Evolutionary conservation across 2,329 filamentous ascomycete genomes (phyloP), one percentile per base, ranked within the genome.

Genomic region (Neonectria faginata): DNA sequence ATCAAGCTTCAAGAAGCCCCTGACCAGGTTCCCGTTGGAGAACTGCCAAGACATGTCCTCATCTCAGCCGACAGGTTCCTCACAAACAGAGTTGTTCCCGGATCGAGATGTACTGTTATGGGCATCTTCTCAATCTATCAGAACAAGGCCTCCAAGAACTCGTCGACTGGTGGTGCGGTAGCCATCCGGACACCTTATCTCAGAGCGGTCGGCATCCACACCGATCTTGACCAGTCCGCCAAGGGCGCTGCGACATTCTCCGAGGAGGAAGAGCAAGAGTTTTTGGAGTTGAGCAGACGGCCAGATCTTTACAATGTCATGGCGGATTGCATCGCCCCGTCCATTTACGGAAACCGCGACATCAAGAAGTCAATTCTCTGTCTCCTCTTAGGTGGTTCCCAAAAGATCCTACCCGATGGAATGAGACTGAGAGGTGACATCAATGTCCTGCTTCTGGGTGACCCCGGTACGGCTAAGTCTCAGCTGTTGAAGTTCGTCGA

Each of bases 41-140:
- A 99, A 80, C 83, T 99, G 54, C 96, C 96, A 3, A 88, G 96
- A 45, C 96, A 99, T 74, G 97, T 99, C 50, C 87, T 98, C 66
- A 92, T 99, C 66, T 97, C 94, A 0, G 96, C 96, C n/a, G 96
- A 99, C 76, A 88, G 96, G 57, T 97, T 98, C 76, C 84, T 99
- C 51, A 96, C 95, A 11, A 99, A 99, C 77, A 89, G 94, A 56
- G 96, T 99, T 3, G 94, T 99, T 3, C 96, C 96, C 6, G 96
- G 96, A 31, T 97, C 95, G 55, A 88, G 95, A 77, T 99, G 96
- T 78, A 97, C 94, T 3, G 87, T 99, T 18, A 98, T 96, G 88
- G 96, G 96, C 20, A 93, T 99, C 36, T 99, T 97, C 82, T 97
- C 95, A 31, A 98, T 98, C 75, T 99, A 97, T 79, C 93, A 97